Evolutionary conservation across 164 flowering plant species (phyloP), one percentile per base, ranked within the genome.

Genomic region (Buxus sempervirens): DNA sequence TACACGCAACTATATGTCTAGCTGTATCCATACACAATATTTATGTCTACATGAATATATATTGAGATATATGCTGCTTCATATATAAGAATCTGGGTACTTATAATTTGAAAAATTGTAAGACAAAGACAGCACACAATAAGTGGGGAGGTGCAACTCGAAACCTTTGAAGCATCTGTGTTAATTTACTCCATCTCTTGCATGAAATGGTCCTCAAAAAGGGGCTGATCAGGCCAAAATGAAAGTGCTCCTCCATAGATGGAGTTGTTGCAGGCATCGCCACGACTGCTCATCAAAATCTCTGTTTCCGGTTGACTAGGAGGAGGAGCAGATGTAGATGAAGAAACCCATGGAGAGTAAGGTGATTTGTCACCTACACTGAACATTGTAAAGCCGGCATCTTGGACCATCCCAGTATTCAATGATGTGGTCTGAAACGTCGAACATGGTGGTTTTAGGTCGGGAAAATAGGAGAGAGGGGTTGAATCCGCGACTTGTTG

Each of bases 191-290:
- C 74, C 77, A 78, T 71, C 28, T 79, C 79, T 70, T 75, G 78
- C 49, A 81, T 79, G 22, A 83, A 59, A 60, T 79, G 61, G 65
- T 81, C 78, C 53, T 84, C 81, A 16, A 62, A 58, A 54, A 82
- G 71, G 38, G 78, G 66, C 19, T 75, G 66, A 0, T 84, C 81
- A 60, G 82, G 71, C 87, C 87, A 84, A 63, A 68, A 63, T 0
- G 77, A 66, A 54, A 61, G 18, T 53, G 70, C 60, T n/a, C 71
- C 79, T 22, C 62, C 80, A 69, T 63, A 73, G 77, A 73, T 77
- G 6, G 84, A 68, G 59, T 70, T 62, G 65, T 66, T 74, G 28
- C 76, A 68, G 54, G 76, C 74, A 10, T 78, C 80, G 3, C 66
- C 78, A 6, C 32, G 38, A 21, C 45, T 76, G 24, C 38, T 60